Conservation (phyloP, 306 rosid genomes). For the Nissolia schottii region DNA sequence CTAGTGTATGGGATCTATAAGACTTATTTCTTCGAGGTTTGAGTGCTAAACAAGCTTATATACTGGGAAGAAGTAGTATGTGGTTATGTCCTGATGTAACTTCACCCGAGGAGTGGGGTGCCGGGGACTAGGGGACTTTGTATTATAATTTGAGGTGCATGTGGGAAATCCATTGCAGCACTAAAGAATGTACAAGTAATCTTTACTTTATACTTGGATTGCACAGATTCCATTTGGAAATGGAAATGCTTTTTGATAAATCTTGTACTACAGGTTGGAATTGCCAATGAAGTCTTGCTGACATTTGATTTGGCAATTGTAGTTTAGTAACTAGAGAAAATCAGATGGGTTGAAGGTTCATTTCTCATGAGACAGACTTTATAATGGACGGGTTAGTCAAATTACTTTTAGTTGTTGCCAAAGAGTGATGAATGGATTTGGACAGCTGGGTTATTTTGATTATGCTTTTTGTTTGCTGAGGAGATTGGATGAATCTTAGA, state of each 20-base stretch:
- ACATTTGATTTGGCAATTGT: neutral
- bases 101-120: neutral
- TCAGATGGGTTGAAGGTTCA: conserved; percentile 8
- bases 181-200: neutral
- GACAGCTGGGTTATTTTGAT: neutral
- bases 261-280: neutral
- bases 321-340: neutral
- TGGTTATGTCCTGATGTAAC: neutral
- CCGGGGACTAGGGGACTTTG: neutral
- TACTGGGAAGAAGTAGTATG: neutral
- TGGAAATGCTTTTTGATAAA: neutral
- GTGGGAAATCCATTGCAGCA: neutral
- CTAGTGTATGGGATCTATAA: neutral
- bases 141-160: neutral
- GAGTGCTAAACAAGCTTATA: neutral
- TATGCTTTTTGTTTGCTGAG: neutral
- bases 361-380: neutral
- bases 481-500: neutral
- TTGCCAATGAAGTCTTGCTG: neutral
- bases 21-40: neutral
- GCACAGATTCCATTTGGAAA: neutral
- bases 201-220: neutral
- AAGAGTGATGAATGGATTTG: neutral
- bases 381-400: neutral
- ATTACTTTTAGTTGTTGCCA: neutral